A percentile compares a stretch with the other conserved stretches of the same genome.
phyloP scores from a whole-genome alignment of 2,329 filamentous ascomycete genomes.

The Gnomoniopsis sp. region DNA sequence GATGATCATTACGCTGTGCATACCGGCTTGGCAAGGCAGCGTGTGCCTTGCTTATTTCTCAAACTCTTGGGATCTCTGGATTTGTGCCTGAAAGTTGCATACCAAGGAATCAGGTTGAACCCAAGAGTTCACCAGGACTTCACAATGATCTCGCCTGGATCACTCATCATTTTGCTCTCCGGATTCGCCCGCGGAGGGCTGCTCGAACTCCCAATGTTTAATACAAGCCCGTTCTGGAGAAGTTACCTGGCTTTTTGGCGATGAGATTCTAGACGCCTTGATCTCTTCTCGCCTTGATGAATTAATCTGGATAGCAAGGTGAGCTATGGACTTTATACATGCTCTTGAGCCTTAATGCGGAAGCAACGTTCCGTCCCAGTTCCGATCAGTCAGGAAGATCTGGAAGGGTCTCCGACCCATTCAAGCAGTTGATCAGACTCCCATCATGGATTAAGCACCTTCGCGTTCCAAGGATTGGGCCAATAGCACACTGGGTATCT shows the following conservation, averaged over 20 bases:
- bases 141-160: neutral
- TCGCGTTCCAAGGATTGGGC: neutral
- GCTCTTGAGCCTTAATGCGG: conserved; percentile 42
- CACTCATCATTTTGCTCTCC: conserved; percentile 36
- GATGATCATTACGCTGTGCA: conserved; percentile 9
- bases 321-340: conserved; percentile 52
- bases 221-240: neutral
- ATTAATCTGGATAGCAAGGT: conserved; percentile 51
- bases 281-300: conserved; percentile 29
- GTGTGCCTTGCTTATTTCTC: conserved; percentile 8
- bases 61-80: conserved; percentile 8
- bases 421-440: neutral
- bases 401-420: neutral
- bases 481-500: neutral
- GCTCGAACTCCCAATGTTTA: neutral
- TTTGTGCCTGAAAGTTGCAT: conserved; percentile 1
- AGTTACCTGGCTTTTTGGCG: conserved; percentile 4
- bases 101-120: conserved; percentile 25
- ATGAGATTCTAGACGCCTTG: conserved; percentile 24
- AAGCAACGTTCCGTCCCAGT: conserved; percentile 20
- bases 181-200: conserved; percentile 29
- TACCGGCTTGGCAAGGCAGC: neutral
- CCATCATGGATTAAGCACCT: neutral
- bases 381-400: neutral
- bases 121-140: conserved; percentile 25